Evolutionary conservation across 768 basidiomycete species (phyloP), one percentile per base, ranked within the genome.

Genomic region (Mycena sanguinolenta): DNA sequence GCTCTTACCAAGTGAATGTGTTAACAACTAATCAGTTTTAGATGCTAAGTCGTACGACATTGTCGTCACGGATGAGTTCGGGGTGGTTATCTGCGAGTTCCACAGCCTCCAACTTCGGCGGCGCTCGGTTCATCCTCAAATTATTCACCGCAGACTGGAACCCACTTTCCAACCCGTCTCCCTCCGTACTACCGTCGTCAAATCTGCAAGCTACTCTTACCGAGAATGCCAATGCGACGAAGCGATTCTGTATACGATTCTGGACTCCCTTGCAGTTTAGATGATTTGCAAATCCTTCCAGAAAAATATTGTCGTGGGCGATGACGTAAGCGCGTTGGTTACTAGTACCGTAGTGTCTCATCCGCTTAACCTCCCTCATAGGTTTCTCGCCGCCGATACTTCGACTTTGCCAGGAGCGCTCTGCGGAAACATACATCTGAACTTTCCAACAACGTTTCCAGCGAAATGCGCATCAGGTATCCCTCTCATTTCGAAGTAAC

Each of bases 401-500:
- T 59, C 2, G 58, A 52, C 1, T 67, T 67, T 25, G 58, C 65
- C 0, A 27, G 17, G 19, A 34, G 36, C 2, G 65, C 57, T 16
- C 6, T 53, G 0, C 7, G 30, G 28, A 61, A 42, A 19, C 25
- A 23, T 5, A 19, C 2, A 12, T 1, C 25, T 1, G 52, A 34
- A 5, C 4, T 21, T 7, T 0, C 52, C 4, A 2, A 19, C 5
- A 36, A 59, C 10, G 27, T 16, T n/a, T 10, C 23, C 8, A 0
- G 23, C 7, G 4, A 28, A 5, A 7, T 67, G 16, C 16, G 39
- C 7, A 16, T 14, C 0, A 27, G 23, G 36, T 67, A 30, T 25
- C 66, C 66, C 0, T 13, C 27, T 16, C 53, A 67, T 36, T 67
- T 67, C 27, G 66, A 60, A 28, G 28, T 67, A 30, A 61, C 59